A percentile compares a stretch with the other conserved stretches of the same genome.
Evolutionary conservation across 768 basidiomycete genomes (phyloP).

Genomic region (Mycena leptocephala): DNA sequence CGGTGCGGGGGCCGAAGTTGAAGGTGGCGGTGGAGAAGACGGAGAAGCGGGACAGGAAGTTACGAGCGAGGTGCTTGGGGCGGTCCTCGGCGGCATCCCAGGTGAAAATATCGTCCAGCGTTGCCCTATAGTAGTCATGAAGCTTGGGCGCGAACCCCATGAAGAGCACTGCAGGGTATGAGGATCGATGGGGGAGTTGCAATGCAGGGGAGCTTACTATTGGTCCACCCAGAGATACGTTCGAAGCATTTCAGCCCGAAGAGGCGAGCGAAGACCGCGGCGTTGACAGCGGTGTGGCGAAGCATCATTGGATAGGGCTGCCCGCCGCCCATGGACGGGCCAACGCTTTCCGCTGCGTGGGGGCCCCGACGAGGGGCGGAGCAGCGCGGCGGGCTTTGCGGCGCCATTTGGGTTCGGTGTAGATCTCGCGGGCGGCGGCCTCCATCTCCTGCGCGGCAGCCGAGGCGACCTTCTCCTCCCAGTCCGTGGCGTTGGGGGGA

Average conservation of each 20-base stretch:
- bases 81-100: background rate
- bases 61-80: background rate
- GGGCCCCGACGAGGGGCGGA: background rate
- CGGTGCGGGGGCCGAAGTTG: too few relatives aligned
- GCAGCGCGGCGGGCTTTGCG: background rate
- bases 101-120: too few relatives aligned
- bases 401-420: background rate
- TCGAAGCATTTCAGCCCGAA: background rate
- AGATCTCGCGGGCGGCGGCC: background rate
- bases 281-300: background rate
- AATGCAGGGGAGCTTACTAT: background rate
- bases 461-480: background rate
- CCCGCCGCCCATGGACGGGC: background rate
- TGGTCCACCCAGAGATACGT: conserved; percentile 4
- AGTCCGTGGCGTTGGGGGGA: background rate
- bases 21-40: background rate
- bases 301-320: background rate
- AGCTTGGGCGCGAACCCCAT: background rate
- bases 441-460: background rate
- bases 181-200: background rate
- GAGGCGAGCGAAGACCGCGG: background rate
- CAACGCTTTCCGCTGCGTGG: background rate
- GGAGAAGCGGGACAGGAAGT: background rate
- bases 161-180: background rate
- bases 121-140: background rate